Evolutionary conservation across 352 stramenopile species (phyloP).

Genomic region (Pilasporangium apinafurcum): DNA sequence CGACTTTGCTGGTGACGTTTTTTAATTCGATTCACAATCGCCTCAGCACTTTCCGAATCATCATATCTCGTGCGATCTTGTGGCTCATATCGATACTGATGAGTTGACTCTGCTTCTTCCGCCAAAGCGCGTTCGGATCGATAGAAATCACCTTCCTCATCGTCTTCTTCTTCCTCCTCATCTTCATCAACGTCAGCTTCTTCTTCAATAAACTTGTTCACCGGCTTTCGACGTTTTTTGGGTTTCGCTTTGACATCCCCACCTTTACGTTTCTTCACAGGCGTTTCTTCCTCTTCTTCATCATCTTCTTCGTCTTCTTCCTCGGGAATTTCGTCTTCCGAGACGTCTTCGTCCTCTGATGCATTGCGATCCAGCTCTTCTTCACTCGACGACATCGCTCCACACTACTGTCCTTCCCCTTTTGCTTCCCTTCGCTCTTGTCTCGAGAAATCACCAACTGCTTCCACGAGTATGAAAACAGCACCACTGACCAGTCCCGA

Average conservation of each 20-base stretch:
- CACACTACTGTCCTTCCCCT: neutral
- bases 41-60: slow-evolving; percentile 77
- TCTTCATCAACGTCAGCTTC: slow-evolving; percentile 85
- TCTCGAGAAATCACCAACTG: too few relatives aligned
- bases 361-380: slow-evolving; percentile 76
- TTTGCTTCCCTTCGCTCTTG: slow-evolving; percentile 1
- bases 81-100: slow-evolving; percentile 71
- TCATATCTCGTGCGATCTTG: slow-evolving; percentile 69
- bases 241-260: slow-evolving; percentile 48
- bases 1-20: slow-evolving; percentile 84
- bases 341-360: slow-evolving; percentile 33
- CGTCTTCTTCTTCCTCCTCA: slow-evolving; percentile 82
- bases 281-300: slow-evolving; percentile 32
- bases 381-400: slow-evolving; percentile 81
- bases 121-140: slow-evolving; percentile 67
- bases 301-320: slow-evolving; percentile 48
- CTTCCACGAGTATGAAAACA: too few relatives aligned
- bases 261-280: slow-evolving; percentile 74
- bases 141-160: slow-evolving; percentile 75
- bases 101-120: slow-evolving; percentile 59
- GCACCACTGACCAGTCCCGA: too few relatives aligned
- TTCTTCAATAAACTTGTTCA: slow-evolving; percentile 89
- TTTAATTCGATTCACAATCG: slow-evolving; percentile 85
- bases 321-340: slow-evolving; percentile 71
- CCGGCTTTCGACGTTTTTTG: slow-evolving; percentile 78